Base-by-base conservation (phyloP, 345 rosid genomes). In the Aurinia saxatilis region DNA sequence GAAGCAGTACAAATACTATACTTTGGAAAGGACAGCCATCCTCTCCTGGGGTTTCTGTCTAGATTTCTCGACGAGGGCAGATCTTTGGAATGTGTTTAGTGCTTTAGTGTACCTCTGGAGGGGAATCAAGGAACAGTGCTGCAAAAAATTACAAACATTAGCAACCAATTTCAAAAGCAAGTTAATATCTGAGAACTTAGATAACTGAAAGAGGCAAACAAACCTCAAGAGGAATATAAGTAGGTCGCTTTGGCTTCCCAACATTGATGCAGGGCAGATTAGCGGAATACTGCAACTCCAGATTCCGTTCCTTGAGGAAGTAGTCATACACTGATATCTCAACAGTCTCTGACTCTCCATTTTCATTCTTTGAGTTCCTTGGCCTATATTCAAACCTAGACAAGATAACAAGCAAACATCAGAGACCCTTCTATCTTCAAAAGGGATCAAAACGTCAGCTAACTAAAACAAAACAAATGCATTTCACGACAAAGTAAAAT, bases 11-110 rank as follows among this genome's bases (percentile, higher is more conserved):
- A 8, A 53, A 49, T 8, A 70, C 60, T 76, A 14, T 77, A 92
- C 98, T 57, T 81, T 78, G 5, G 95, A 75, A 56, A 89, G 75
- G 46, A 68, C 84, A 27, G 7, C 40, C 96, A 92, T 92, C 71
- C 96, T 82, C 54, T 92, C 98, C 51, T 80, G 95, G 7, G 98
- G 98, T 78, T 92, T 92, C 77, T 92, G 98, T 53, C 98, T 82
- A 10, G 98, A 92, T 54, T 85, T 89, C 59, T 92, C 98, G 17
- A 88, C 96, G 23, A 92, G 80, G 2, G 93, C 81, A 71, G 96
- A 72, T 66, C 98, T 87, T 53, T 92, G 98, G 30, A 82, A 70
- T 0, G 75, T 78, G 30, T 76, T 63, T 2, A 92, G 82, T 1
- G 96, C 78, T 66, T 89, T 92, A 2, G 95, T 86, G 78, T 92